These are phyloP conservation scores for Xanthoceras sorbifolium DNA, from an alignment of 345 rosid species.

Conservation along the genomic window DNA sequence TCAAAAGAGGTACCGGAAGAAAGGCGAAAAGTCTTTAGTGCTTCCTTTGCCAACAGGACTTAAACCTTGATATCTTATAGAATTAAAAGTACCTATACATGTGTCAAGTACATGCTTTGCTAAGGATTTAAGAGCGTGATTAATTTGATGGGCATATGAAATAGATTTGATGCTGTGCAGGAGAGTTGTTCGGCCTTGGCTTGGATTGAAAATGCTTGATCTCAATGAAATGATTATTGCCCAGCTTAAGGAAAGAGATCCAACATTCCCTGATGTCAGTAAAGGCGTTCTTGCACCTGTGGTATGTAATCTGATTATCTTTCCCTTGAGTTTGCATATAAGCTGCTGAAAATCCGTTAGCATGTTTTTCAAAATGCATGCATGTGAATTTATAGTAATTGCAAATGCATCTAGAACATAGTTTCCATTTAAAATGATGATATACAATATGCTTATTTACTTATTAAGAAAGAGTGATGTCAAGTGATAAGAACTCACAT, in stretches of 20 bases:
- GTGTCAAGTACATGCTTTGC: neutral
- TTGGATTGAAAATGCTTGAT: conserved; percentile 93
- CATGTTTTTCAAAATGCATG: neutral
- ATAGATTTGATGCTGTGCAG: conserved; percentile 39
- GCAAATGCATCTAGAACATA: neutral
- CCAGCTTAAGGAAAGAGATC: conserved; percentile 83
- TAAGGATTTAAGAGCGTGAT: neutral
- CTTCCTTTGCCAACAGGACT: neutral
- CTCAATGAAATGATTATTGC: conserved; percentile 76
- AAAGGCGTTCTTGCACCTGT: conserved; percentile 75
- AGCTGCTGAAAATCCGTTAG: neutral
- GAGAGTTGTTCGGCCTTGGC: conserved; percentile 93
- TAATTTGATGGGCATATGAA: conserved; percentile 1
- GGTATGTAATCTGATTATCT: conserved; percentile 39
- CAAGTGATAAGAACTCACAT: no score
- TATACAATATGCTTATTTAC: neutral
- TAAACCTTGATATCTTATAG: neutral
- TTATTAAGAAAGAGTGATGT: neutral
- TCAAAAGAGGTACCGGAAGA: neutral
- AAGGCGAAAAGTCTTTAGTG: neutral
- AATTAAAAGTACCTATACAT: neutral
- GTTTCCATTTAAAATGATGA: neutral
- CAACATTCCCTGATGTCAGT: conserved; percentile 62
- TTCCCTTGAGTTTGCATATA: neutral
- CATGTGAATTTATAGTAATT: neutral